A percentile compares a stretch with the other conserved stretches of the same genome.
Conservation (phyloP, 140 eudicot species). For the Cichorium intybus region DNA sequence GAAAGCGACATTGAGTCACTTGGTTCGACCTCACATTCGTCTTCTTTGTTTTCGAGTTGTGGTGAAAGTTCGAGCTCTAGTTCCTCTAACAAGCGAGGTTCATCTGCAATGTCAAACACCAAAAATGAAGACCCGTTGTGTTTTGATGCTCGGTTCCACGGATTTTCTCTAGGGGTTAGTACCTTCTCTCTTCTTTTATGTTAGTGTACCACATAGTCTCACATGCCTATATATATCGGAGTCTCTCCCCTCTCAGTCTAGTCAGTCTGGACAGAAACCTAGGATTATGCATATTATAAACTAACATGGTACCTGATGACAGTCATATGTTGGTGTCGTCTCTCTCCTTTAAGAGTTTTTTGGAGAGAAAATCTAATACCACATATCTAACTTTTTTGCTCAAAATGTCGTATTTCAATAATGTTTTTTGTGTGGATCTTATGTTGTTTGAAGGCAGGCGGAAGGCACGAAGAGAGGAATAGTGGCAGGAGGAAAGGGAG, state of each 20-base stretch:
- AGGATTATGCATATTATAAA: too few species aligned
- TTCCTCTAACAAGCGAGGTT: conserved; percentile 46
- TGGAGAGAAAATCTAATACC: neutral
- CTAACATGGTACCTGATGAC: too few species aligned
- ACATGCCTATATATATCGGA: neutral
- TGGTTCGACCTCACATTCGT: conserved; percentile 36
- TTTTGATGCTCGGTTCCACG: conserved; percentile 37
- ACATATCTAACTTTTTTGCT: neutral
- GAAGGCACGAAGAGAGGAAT: conserved; percentile 32
- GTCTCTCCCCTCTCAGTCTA: too few species aligned
- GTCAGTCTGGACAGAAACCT: too few species aligned
- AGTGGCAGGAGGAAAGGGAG: conserved; percentile 38
- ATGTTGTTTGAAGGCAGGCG: conserved; percentile 35
- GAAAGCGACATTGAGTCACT: conserved; percentile 41
- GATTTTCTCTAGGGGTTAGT: conserved; percentile 73
- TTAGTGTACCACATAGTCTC: neutral
- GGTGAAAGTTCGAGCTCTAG: conserved; percentile 20
- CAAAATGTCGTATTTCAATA: neutral
- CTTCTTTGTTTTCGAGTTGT: conserved; percentile 37
- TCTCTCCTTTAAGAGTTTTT: too few species aligned
- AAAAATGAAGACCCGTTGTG: conserved; percentile 23
- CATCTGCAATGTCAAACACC: conserved; percentile 31
- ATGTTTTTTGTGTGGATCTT: neutral
- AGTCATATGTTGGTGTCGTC: neutral
- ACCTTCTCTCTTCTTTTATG: neutral